phyloP scores from a whole-genome alignment of 345 rosid species.

The Crucihimalaya himalaica region DNA sequence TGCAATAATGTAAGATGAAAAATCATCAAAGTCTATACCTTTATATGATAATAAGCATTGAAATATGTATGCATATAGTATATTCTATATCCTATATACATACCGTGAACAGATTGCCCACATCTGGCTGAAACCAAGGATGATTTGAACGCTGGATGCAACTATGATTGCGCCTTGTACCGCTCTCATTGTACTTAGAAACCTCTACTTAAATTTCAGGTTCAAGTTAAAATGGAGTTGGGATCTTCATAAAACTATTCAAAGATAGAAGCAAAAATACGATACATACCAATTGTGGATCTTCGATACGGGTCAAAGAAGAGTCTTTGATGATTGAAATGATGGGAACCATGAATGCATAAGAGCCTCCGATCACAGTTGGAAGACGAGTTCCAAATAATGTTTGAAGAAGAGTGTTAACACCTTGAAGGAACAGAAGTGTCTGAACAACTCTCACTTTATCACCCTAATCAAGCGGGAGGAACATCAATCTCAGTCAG shows the following conservation, averaged over 20 bases:
- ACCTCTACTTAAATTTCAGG: constrained; percentile 52
- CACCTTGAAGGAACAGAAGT: constrained; percentile 85
- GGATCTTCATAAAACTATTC: not conserved
- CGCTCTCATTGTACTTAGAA: constrained; percentile 91
- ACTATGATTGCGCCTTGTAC: constrained; percentile 97
- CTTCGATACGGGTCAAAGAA: constrained; percentile 68
- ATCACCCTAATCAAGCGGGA: constrained; percentile 64
- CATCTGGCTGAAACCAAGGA: constrained; percentile 90
- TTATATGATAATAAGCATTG: constrained; percentile 9
- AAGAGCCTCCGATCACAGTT: constrained; percentile 94
- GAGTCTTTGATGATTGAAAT: constrained; percentile 89
- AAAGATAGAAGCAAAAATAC: constrained; percentile 47
- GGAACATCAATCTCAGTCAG: constrained; percentile 18
- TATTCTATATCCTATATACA: too few species aligned
- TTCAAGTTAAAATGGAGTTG: not conserved
- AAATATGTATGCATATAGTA: not conserved
- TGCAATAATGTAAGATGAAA: constrained; percentile 34
- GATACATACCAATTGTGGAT: constrained; percentile 76
- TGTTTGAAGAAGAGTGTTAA: constrained; percentile 89
- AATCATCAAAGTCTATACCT: not conserved
- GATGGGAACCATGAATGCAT: constrained; percentile 96
- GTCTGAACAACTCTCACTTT: constrained; percentile 97
- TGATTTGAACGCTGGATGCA: constrained; percentile 93
- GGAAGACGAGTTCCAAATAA: constrained; percentile 93
- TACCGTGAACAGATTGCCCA: constrained; percentile 98